phyloP scores from a whole-genome alignment of 306 rosid species.

The Erythrophleum fordii region DNA sequence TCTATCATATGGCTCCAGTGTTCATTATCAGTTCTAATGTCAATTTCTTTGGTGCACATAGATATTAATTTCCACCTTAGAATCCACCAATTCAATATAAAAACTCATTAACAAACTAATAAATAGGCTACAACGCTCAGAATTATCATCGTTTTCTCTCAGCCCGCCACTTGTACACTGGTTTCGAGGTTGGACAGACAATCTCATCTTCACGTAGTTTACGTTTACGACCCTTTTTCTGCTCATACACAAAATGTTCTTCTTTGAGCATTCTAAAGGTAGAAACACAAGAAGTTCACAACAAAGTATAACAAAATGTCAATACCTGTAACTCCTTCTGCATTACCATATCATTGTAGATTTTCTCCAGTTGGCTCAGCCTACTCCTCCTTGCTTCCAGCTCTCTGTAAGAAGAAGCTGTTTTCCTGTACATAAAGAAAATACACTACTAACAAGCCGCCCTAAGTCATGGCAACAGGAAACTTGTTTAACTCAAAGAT shows the following conservation, averaged over 20 bases:
- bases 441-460: conserved; percentile 8
- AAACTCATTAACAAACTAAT: neutral
- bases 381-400: conserved; percentile 73
- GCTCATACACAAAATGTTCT: conserved; percentile 21
- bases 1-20: too few relatives aligned
- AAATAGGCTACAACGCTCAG: neutral
- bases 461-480: conserved; percentile 19
- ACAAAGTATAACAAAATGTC: conserved; percentile 19
- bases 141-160: conserved; percentile 69
- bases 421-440: conserved; percentile 53
- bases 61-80: too few relatives aligned
- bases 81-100: too few relatives aligned
- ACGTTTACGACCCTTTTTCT: conserved; percentile 76
- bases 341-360: conserved; percentile 75
- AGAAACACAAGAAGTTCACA: neutral
- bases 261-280: conserved; percentile 24
- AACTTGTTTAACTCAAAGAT: neutral
- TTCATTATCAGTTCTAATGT: too few relatives aligned
- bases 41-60: too few relatives aligned
- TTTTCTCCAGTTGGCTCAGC: conserved; percentile 64
- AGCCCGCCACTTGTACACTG: conserved; percentile 78
- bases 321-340: conserved; percentile 79
- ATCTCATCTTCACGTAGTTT: conserved; percentile 82
- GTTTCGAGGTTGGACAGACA: conserved; percentile 55
- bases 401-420: conserved; percentile 59